Percentiles rank a stretch among this genome's conserved stretches.
These are phyloP conservation scores for Penicillium sp. DNA, from an alignment of 2,329 filamentous ascomycete genomes.

Conservation along the genomic window DNA sequence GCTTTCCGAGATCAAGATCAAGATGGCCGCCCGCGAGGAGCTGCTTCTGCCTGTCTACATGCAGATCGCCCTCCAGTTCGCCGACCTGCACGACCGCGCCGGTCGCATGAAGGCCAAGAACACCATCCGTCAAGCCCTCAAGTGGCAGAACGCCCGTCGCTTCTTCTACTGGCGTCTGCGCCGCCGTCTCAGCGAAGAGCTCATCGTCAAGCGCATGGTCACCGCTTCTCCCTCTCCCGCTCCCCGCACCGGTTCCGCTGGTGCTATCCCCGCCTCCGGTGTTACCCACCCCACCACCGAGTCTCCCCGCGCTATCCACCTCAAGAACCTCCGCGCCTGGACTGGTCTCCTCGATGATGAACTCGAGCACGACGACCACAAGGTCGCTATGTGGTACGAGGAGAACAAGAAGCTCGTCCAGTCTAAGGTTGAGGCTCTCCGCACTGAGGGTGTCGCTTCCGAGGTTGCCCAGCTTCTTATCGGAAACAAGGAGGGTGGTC, in stretches of 20 bases:
- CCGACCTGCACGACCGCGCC: slow-evolving; percentile 93
- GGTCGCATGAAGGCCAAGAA: slow-evolving; percentile 99
- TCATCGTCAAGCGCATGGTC: slow-evolving; percentile 87
- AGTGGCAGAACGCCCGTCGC: slow-evolving; percentile 85
- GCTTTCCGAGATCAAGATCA: slow-evolving; percentile 73
- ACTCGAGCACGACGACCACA: slow-evolving; percentile 76
- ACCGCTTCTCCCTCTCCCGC: slow-evolving; percentile 43
- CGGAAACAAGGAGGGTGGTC: slow-evolving; percentile 66
- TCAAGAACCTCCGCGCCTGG: slow-evolving; percentile 81
- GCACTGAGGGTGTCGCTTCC: slow-evolving; percentile 69
- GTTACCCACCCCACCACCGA: slow-evolving; percentile 38
- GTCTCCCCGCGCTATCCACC: slow-evolving; percentile 63
- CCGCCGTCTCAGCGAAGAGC: slow-evolving; percentile 94
- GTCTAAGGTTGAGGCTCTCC: slow-evolving; percentile 81
- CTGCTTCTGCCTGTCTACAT: slow-evolving; percentile 87
- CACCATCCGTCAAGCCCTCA: slow-evolving; percentile 78
- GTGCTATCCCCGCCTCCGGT: slow-evolving; percentile 45
- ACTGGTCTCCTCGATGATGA: slow-evolving; percentile 66
- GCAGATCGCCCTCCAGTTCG: slow-evolving; percentile 95
- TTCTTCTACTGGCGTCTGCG: slow-evolving; percentile 99
- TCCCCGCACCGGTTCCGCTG: slow-evolving; percentile 33
- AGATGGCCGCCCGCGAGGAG: slow-evolving; percentile 85
- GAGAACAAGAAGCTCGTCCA: slow-evolving; percentile 82
- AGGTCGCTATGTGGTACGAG: slow-evolving; percentile 94
- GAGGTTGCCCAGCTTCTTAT: slow-evolving; percentile 70